These are phyloP conservation scores for Zea mays DNA, from an alignment of 176 grass and related monocot species.

Conservation along the genomic window DNA sequence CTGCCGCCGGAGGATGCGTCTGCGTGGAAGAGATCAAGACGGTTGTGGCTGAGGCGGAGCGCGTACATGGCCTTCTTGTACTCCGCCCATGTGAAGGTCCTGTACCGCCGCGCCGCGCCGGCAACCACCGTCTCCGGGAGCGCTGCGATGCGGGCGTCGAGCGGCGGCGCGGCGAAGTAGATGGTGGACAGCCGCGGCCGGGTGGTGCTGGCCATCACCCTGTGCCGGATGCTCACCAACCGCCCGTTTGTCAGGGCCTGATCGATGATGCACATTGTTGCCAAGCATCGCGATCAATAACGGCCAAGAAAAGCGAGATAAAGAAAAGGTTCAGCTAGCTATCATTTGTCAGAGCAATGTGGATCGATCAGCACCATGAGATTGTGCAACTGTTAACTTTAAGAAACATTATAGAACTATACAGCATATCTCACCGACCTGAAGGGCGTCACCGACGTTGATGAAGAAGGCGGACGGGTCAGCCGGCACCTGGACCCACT, in stretches of 20 bases:
- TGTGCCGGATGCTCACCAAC: conserved; percentile 75
- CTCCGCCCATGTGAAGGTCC: conserved; percentile 78
- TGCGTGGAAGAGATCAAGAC: conserved; percentile 70
- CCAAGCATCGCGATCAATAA: background rate
- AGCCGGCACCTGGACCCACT: conserved; percentile 63
- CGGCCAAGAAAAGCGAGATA: background rate
- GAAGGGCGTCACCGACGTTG: conserved; percentile 78
- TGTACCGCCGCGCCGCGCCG: conserved; percentile 42
- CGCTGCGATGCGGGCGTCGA: conserved; percentile 46
- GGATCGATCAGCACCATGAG: no score
- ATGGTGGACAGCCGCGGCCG: conserved; percentile 61
- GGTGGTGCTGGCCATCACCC: conserved; percentile 66
- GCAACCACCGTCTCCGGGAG: conserved; percentile 51
- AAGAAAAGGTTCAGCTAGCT: no score
- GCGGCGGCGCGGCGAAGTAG: conserved; percentile 74
- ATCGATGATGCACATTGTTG: background rate
- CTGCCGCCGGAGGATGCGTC: conserved; percentile 4
- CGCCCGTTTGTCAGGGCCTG: conserved; percentile 91
- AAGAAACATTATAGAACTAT: no score
- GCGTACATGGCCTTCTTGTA: conserved; percentile 95
- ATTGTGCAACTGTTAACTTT: no score
- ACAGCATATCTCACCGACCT: conserved; percentile 42
- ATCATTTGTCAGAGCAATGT: no score
- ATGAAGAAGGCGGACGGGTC: conserved; percentile 76
- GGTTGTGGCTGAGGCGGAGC: conserved; percentile 67